Evolutionary conservation across 495 filamentous ascomycete species (phyloP), one percentile per base, ranked within the genome.

Genomic region (Penicillium ucsense): DNA sequence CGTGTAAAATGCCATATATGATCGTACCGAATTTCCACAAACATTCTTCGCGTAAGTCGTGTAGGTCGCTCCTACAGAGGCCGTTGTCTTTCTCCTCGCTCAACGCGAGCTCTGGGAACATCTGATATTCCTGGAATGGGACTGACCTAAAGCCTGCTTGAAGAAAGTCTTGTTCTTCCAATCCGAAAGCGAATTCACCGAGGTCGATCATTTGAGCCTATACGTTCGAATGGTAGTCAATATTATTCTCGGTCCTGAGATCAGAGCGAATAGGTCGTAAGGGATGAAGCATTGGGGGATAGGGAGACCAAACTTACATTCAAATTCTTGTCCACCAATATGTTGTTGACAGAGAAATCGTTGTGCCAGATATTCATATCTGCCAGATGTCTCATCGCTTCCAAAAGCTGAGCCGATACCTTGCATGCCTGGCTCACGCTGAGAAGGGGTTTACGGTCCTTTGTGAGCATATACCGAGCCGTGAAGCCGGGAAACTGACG

Each of bases 331-430:
- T 61, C 54, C 31, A 65, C 34, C 6, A 63, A 5, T 30, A 53
- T 63, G 35, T 66, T 66, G 12, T 41, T 45, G 6, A 55, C 33
- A 4, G 55, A 58, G 6, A 64, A 31, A 38, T 66, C 61, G 8
- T 31, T 45, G 38, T 66, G 54, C 28, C 39, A 54, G n/a, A 62
- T 5, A 10, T 49, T 40, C 52, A 64, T 54, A 35, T 66, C 54
- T 3, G 52, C 55, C 43, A 66, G 32, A 9, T 60, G 45, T 28
- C 35, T 30, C 9, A 61, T 31, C 1, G 41, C 63, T 45, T 62
- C 45, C 5, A 64, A 31, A 28, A 66, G 40, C 12, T 66, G 63
- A 0, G 46, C 39, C 5, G 59, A 48, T 33, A 66, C 50, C 37
- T 64, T 66, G 37, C 52, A 56, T 10, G 50, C 61, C 12, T 52